Base-by-base conservation (phyloP, 805 yeast species). In the Metschnikowia koreensis region DNA sequence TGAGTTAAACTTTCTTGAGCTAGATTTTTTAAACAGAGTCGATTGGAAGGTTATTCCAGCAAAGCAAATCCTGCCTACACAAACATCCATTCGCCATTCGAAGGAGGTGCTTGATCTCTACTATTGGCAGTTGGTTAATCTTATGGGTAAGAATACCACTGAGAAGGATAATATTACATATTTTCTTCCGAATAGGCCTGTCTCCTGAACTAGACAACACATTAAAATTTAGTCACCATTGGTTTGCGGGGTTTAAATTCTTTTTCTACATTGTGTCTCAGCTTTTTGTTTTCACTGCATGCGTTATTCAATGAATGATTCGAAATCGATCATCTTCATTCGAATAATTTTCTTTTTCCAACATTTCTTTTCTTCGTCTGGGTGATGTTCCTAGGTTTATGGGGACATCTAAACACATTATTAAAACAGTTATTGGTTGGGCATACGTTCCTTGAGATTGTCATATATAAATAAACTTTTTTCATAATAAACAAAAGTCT, bases 1-100 rank as follows among this genome's bases (percentile, higher is more conserved):
- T 53, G 97, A 91, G 65, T 74, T 92, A 58, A 94, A 94, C 67
- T 77, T 93, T 50, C 74, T 93, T 44, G 99, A 93, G 65, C 83
- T 87, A 48, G 98, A 94, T 67, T 91, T 94, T 62, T 76, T 93
- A 42, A 80, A 81, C 45, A 76, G 91, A 55, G 93, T 93, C 9
- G 82, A 84, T 53, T 93, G 94, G 81, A 75, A 66, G 46, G 68
- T 75, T 41, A 64, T 74, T n/a, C 79, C 79, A 1, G 71, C 71
- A 5, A 71, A 68, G 51, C 71, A 64, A 31, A 43, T 63, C 6
- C 62, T 54, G 51, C 55, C 55, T 27, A 61, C 60, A 29, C 54
- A 52, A 40, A 55, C 56, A 11, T 53, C 62, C 42, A 73, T 74
- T 38, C 62, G 61, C 44, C 64, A 66, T 52, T 68, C 71, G 31